phyloP scores from a whole-genome alignment of 164 flowering plant genomes.

The Dillenia turbinata region DNA sequence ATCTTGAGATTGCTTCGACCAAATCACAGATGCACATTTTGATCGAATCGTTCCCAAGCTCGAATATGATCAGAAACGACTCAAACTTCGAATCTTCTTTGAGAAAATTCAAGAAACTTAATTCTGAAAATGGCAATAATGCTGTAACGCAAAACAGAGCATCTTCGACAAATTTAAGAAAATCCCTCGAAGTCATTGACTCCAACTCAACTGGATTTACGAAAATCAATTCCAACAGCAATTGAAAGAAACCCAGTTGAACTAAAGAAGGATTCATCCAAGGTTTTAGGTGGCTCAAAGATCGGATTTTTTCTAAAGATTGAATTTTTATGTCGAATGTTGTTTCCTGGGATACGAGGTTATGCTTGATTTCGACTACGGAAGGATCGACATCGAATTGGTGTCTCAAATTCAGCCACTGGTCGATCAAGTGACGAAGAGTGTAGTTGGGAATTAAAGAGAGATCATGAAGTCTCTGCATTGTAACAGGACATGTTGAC shows the following conservation, averaged over 20 bases:
- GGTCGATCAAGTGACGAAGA: constrained; percentile 60
- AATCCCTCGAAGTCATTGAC: constrained; percentile 5
- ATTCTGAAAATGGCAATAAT: constrained; percentile 28
- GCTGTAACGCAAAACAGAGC: constrained; percentile 42
- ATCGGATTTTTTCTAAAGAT: constrained; percentile 24
- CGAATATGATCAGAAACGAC: constrained; percentile 30
- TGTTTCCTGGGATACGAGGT: constrained; percentile 28
- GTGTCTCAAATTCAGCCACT: constrained; percentile 36
- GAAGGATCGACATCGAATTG: constrained; percentile 19
- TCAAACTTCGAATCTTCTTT: constrained; percentile 24
- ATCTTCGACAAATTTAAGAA: constrained; percentile 30
- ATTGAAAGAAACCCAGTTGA: constrained; percentile 41
- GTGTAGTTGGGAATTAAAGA: constrained; percentile 72
- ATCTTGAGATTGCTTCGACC: constrained; percentile 37
- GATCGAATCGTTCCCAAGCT: constrained; percentile 28
- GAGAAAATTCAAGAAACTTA: constrained; percentile 31
- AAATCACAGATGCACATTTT: constrained; percentile 41
- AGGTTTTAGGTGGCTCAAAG: constrained; percentile 26
- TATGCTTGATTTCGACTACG: constrained; percentile 29
- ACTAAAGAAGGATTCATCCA: constrained; percentile 24
- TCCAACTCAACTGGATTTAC: constrained; percentile 1
- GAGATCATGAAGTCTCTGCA: constrained; percentile 68
- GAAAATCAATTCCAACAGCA: constrained; percentile 33
- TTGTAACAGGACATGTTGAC: constrained; percentile 79
- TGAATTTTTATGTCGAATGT: constrained; percentile 26